phyloP scores from a whole-genome alignment of 345 rosid genomes.

The Syzygium jambos region DNA sequence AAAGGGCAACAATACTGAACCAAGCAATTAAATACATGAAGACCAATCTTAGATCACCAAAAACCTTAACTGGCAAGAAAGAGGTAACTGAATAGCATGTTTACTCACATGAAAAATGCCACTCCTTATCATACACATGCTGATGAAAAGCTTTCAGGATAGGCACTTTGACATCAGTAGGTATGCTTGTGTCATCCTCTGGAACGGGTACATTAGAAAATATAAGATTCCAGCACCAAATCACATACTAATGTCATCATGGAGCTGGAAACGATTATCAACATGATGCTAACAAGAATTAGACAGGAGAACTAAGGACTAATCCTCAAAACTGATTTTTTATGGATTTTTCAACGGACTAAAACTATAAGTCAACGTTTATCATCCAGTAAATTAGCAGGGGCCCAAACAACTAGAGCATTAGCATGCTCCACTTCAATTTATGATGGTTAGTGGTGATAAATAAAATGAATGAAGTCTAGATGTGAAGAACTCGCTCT shows the following conservation, averaged over 20 bases:
- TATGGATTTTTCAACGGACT: neutral
- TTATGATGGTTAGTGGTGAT: neutral
- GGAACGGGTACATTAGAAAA: slow-evolving; percentile 9
- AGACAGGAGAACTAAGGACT: neutral
- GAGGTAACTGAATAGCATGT: neutral
- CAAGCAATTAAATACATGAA: neutral
- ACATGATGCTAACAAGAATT: neutral
- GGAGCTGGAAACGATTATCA: neutral
- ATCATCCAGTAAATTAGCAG: neutral
- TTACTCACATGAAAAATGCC: slow-evolving; percentile 91
- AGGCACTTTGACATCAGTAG: slow-evolving; percentile 80
- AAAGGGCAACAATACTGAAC: neutral
- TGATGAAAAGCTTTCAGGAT: slow-evolving; percentile 68
- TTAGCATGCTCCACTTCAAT: neutral
- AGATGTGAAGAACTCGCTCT: neutral
- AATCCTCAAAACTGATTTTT: neutral
- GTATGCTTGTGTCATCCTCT: slow-evolving; percentile 98
- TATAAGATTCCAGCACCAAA: neutral
- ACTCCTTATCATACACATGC: slow-evolving; percentile 63
- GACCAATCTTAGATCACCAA: neutral
- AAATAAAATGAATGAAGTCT: neutral
- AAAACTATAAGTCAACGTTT: neutral
- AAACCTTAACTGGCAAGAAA: neutral
- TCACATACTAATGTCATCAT: neutral
- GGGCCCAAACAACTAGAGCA: neutral